These are phyloP conservation scores for Rhizoctonia solani DNA, from an alignment of 1,284 basidiomycete genomes.

Conservation along the genomic window DNA sequence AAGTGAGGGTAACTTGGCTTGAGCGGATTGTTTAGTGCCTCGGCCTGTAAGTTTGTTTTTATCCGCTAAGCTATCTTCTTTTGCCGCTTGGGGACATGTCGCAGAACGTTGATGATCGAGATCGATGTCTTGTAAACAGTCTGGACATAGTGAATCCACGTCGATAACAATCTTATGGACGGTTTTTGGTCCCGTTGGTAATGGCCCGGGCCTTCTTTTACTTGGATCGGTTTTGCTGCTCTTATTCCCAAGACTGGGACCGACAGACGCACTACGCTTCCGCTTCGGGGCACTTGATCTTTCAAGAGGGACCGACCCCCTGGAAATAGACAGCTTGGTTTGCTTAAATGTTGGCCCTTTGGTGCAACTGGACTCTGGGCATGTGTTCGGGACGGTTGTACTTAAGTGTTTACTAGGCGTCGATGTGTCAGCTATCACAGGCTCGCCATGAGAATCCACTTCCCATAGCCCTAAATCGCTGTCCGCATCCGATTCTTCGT, in stretches of 20 bases:
- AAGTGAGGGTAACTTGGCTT: constrained; percentile 9
- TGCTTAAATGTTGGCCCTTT: constrained; percentile 3
- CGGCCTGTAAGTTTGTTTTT: background rate
- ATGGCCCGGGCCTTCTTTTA: background rate
- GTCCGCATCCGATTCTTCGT: constrained; percentile 5
- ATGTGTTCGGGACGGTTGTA: background rate
- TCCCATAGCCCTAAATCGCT: constrained; percentile 25
- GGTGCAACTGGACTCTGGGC: background rate
- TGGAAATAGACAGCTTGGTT: constrained; percentile 12
- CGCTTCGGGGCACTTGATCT: constrained; percentile 10
- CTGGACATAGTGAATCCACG: constrained; percentile 14
- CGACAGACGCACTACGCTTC: constrained; percentile 26
- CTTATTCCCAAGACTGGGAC: background rate
- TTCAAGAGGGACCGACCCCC: constrained; percentile 13
- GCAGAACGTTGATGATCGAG: background rate
- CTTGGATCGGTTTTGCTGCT: background rate
- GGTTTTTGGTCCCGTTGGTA: background rate
- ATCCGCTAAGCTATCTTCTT: background rate
- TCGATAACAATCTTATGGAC: constrained; percentile 2
- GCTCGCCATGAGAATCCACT: constrained; percentile 28
- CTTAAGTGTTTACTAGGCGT: background rate
- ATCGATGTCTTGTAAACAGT: constrained; percentile 9
- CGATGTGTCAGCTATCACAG: background rate
- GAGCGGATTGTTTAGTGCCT: background rate
- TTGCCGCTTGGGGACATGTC: background rate